Conservation (phyloP, 768 basidiomycete species). For the Trametes punicea region DNA sequence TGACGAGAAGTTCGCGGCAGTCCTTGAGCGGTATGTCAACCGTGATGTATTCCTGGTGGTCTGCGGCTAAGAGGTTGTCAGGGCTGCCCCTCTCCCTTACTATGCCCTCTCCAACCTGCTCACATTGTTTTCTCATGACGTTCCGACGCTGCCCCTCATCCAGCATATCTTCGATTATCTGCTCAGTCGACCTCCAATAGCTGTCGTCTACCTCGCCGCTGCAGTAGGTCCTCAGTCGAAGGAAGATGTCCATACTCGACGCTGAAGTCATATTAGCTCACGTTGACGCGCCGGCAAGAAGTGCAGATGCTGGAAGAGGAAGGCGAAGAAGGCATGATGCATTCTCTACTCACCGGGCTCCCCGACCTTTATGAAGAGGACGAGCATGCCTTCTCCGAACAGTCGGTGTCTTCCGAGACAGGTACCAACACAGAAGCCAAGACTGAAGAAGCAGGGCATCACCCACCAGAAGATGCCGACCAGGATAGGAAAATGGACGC, state of each 20-base stretch:
- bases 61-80: conserved; percentile 26
- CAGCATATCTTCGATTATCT: conserved; percentile 93
- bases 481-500: no score
- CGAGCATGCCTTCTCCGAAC: not conserved
- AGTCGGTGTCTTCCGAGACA: not conserved
- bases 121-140: conserved; percentile 89
- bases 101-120: conserved; percentile 88
- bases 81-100: conserved; percentile 78
- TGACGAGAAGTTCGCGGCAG: conserved; percentile 65
- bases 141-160: conserved; percentile 83
- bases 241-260: not conserved
- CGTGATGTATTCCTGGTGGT: not conserved
- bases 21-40: conserved; percentile 59
- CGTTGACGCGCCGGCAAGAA: conserved; percentile 68
- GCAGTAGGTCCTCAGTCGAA: conserved; percentile 44
- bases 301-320: conserved; percentile 58
- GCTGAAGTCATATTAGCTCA: conserved; percentile 50
- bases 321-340: conserved; percentile 80
- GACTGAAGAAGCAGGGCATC: not conserved
- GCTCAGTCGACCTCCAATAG: conserved; percentile 76
- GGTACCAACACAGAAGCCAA: not conserved
- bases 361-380: conserved; percentile 53
- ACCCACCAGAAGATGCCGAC: no score
- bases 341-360: conserved; percentile 65
- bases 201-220: conserved; percentile 76